These are phyloP conservation scores for Myxozyma monticola DNA, from an alignment of 805 yeast genomes.

Conservation along the genomic window DNA sequence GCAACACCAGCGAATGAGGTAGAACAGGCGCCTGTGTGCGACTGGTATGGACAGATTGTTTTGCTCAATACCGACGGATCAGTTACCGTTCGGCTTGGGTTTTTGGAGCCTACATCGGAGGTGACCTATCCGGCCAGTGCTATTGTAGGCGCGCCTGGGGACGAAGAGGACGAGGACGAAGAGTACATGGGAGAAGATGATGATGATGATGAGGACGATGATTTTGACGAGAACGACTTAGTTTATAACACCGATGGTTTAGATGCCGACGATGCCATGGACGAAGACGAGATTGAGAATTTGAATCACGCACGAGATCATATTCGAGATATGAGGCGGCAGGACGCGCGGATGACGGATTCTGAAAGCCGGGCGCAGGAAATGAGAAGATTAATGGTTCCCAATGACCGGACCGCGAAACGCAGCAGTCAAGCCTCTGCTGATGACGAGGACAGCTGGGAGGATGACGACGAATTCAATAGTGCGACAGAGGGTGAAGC, in stretches of 20 bases:
- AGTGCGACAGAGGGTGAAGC: conserved; percentile 1
- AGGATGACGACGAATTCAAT: conserved; percentile 11
- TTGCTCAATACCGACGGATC: conserved; percentile 25
- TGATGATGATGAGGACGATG: conserved; percentile 8
- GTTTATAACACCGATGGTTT: conserved; percentile 1
- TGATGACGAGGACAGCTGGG: conserved; percentile 20
- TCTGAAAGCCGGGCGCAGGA: too few relatives aligned
- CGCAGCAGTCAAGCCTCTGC: background rate
- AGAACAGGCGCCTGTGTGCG: conserved; percentile 7
- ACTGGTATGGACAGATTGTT: conserved; percentile 29
- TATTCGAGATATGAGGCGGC: too few relatives aligned
- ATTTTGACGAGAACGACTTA: too few relatives aligned
- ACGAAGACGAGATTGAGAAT: conserved; percentile 9
- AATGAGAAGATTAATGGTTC: conserved; percentile 2
- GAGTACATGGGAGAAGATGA: conserved; percentile 21
- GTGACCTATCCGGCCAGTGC: conserved; percentile 23
- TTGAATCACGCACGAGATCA: background rate
- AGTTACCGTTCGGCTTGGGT: conserved; percentile 23
- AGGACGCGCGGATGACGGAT: too few relatives aligned
- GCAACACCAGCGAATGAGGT: conserved; percentile 1
- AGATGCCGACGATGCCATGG: conserved; percentile 1
- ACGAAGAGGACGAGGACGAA: conserved; percentile 27
- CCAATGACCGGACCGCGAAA: background rate
- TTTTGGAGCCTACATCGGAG: conserved; percentile 7
- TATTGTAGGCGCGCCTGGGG: conserved; percentile 15